Evolutionary conservation across 2,329 filamentous ascomycete genomes (phyloP).

Genomic region (Tolypocladium nubicola): DNA sequence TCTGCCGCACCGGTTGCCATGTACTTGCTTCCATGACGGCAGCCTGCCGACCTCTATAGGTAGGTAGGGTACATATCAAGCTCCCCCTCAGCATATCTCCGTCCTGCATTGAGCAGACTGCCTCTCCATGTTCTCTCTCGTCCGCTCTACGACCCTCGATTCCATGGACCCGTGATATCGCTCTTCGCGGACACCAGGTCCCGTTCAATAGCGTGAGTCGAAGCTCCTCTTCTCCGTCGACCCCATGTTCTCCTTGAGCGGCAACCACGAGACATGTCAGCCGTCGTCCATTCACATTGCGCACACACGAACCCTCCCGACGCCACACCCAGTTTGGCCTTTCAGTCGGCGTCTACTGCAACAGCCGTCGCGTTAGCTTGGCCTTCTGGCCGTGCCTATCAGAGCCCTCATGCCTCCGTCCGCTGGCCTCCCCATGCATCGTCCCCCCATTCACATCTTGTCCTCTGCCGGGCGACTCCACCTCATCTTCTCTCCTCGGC

Average conservation of each 20-base stretch:
- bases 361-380: neutral
- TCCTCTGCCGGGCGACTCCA: constrained; percentile 16
- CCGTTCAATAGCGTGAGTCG: neutral
- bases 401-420: neutral
- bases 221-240: neutral
- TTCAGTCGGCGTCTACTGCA: neutral
- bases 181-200: neutral
- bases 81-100: neutral
- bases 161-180: neutral
- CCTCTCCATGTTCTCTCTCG: neutral
- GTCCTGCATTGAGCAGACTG: neutral
- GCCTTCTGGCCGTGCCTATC: neutral
- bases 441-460: constrained; percentile 9
- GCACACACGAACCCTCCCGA: neutral
- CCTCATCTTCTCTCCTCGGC: constrained; percentile 20
- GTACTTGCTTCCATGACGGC: neutral
- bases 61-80: neutral
- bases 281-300: constrained; percentile 1
- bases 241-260: neutral
- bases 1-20: neutral
- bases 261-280: neutral
- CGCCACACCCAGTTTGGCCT: neutral
- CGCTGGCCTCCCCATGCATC: constrained; percentile 1
- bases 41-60: neutral
- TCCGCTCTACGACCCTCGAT: neutral